A percentile compares a stretch with the other conserved stretches of the same genome.
phyloP scores from a whole-genome alignment of 202 grass and related monocot species.

The Dendrocalamus latiflorus region DNA sequence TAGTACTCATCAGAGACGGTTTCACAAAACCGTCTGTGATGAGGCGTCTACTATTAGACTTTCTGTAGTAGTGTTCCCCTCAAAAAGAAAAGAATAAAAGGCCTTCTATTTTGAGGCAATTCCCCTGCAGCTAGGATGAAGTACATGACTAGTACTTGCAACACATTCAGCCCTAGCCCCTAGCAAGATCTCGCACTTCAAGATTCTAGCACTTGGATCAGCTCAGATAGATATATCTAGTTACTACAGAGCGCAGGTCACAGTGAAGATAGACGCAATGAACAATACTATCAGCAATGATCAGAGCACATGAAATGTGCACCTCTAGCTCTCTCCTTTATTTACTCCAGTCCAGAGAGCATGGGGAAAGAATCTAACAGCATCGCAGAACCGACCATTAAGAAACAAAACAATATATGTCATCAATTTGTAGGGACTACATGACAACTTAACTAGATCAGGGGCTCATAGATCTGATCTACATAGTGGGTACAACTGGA shows the following conservation, averaged over 20 bases:
- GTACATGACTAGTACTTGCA: neutral
- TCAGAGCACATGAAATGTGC: neutral
- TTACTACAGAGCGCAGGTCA: neutral
- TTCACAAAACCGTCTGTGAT: too few species aligned
- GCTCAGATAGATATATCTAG: neutral
- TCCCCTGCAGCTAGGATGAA: neutral
- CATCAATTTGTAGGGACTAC: neutral
- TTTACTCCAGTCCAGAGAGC: neutral
- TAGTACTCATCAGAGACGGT: too few species aligned
- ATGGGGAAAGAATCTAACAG: neutral
- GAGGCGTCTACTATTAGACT: too few species aligned
- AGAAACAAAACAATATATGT: neutral
- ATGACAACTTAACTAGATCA: neutral
- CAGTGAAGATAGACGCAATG: neutral
- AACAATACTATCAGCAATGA: neutral
- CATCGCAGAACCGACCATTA: neutral
- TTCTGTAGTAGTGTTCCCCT: too few species aligned
- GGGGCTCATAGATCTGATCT: neutral
- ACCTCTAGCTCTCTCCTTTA: neutral
- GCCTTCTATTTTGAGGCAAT: neutral
- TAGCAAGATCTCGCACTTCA: neutral
- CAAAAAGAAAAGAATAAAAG: neutral
- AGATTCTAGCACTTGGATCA: neutral
- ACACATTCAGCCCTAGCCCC: neutral
- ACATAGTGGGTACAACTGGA: neutral